Evolutionary conservation across 108 stramenopile genomes (phyloP).

Genomic region (Cyclotella choctawhatcheeana): DNA sequence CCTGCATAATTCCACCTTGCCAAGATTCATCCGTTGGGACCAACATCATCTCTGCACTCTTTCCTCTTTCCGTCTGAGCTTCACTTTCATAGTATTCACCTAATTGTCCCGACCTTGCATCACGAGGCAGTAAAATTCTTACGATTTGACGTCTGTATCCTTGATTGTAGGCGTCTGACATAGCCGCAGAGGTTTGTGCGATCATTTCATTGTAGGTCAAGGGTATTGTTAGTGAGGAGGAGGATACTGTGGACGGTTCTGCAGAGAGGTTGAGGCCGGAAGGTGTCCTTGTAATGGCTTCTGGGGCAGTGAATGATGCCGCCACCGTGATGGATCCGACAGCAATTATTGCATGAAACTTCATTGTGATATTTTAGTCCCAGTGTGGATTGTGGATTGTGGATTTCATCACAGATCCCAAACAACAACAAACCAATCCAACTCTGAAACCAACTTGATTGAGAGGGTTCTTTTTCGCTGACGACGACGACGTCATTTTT

Average conservation of each 20-base stretch:
- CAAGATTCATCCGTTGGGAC: constrained; percentile 89
- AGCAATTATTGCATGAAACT: background rate
- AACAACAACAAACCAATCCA: no score
- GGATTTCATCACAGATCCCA: background rate
- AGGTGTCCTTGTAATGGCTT: background rate
- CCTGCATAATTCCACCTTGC: constrained; percentile 94
- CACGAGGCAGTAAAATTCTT: constrained; percentile 77
- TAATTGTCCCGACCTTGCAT: constrained; percentile 60
- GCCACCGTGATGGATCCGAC: background rate
- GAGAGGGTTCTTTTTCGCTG: no score
- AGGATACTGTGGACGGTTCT: constrained; percentile 17
- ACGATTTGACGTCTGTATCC: constrained; percentile 75
- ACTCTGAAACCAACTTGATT: no score
- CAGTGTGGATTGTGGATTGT: background rate
- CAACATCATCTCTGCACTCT: constrained; percentile 48
- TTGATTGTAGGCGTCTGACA: constrained; percentile 66
- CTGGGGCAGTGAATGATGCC: background rate
- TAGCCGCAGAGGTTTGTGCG: constrained; percentile 61
- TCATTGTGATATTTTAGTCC: background rate
- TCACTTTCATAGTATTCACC: constrained; percentile 68
- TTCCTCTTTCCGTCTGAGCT: constrained; percentile 16
- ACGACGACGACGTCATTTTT: no score
- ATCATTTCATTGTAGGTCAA: constrained; percentile 82
- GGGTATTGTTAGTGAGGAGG: constrained; percentile 60
- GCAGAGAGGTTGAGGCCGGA: constrained; percentile 7